Base-by-base conservation (phyloP, 23 red algal species). In the Cyanidium caldarium region DNA sequence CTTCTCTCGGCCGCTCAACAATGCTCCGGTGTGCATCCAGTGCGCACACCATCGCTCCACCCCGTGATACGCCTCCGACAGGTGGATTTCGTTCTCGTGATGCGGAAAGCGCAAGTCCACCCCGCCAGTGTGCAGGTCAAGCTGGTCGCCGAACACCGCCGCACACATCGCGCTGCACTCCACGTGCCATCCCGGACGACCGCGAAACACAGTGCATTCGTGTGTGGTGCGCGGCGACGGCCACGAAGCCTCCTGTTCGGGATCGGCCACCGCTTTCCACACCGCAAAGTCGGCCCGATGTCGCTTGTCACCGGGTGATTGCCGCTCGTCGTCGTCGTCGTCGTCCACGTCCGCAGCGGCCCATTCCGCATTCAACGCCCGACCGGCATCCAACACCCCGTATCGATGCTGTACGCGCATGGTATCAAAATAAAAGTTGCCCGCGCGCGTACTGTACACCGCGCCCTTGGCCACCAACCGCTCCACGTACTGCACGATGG, bases 81-180 rank as follows among this genome's bases (percentile, higher is more conserved):
- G 83, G 2, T 83, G 82, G 16, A 96, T 45, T 40, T 96, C 84
- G 37, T 96, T 96, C 36, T 86, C 85, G 44, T 96, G 91, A 45
- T 96, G 91, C 19, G 91, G 91, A 70, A 96, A 96, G 25, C 76
- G 68, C 40, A 96, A 78, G 69, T 96, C 91, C 19, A 85, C 84
- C 7, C 91, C 91, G 35, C 91, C 91, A 16, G 67, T 80, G 44
- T 96, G 84, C 42, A 96, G 78, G 51, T 96, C 91, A n/a, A 96
- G 46, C 38, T 77, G 67, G 29, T 67, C 57, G 39, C 91, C 84
- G 17, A 84, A 74, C 33, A 85, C 72, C 25, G 46, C 78, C n/a
- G 74, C 69, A 30, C 79, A 79, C 91, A 96, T 96, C 0, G 91
- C 91, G 1, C 82, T 87, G 81, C 91, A 96, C 78, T 96, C 91